These are phyloP conservation scores for Cucurbita ficifolia DNA, from an alignment of 306 rosid genomes.

Conservation along the genomic window DNA sequence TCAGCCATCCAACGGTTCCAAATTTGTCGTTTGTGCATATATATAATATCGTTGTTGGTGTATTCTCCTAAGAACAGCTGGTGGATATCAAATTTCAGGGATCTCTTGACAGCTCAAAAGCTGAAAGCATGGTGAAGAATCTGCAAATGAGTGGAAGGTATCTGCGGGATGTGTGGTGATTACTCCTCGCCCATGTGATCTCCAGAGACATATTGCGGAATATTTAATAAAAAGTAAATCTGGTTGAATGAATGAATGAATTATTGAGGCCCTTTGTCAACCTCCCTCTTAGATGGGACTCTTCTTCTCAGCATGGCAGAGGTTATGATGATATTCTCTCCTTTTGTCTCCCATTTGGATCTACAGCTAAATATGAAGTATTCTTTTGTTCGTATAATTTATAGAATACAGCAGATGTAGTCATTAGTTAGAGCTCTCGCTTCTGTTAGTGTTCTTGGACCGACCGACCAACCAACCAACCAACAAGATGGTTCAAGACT, in stretches of 20 bases:
- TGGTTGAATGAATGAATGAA: neutral
- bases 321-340: neutral
- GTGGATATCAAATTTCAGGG: constrained; percentile 38
- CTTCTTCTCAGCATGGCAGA: constrained; percentile 6
- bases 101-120: constrained; percentile 65
- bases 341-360: neutral
- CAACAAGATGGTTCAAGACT: constrained; percentile 29
- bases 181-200: constrained; percentile 2
- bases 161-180: constrained; percentile 94
- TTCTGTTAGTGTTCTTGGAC: constrained; percentile 16
- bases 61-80: neutral
- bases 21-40: too few species aligned
- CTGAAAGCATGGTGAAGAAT: constrained; percentile 86
- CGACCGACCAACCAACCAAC: constrained; percentile 26
- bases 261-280: constrained; percentile 2
- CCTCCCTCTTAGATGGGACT: neutral
- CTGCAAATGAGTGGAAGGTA: constrained; percentile 76
- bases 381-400: constrained; percentile 44
- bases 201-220: neutral
- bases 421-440: constrained; percentile 26
- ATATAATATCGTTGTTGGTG: neutral
- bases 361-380: constrained; percentile 10
- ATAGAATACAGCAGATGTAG: neutral
- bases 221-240: neutral
- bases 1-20: too few species aligned